Conservation (phyloP, 2,329 filamentous ascomycete species). For the Alternaria tenuissima region DNA sequence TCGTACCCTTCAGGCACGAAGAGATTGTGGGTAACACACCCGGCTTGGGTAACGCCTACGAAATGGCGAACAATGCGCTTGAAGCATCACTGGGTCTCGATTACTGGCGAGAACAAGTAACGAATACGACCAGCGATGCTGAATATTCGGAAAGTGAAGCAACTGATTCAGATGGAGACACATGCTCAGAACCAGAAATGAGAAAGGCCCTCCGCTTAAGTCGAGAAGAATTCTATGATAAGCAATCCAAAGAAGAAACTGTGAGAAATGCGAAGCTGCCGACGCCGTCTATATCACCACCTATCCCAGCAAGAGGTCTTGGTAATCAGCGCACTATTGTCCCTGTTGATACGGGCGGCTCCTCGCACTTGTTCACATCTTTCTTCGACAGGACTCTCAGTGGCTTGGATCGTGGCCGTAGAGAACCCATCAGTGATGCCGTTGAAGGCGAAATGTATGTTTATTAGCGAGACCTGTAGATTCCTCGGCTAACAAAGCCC, state of each 20-base stretch:
- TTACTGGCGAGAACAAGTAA: slow-evolving; percentile 22
- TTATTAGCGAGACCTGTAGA: not conserved
- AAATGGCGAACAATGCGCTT: slow-evolving; percentile 3
- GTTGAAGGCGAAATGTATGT: slow-evolving; percentile 34
- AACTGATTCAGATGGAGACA: slow-evolving; percentile 3
- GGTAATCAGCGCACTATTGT: not conserved
- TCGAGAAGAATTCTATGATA: not conserved
- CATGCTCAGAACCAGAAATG: slow-evolving; percentile 1
- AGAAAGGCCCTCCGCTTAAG: slow-evolving; percentile 7
- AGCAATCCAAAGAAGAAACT: not conserved
- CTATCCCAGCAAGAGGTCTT: not conserved
- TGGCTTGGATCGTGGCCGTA: not conserved
- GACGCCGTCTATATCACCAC: not conserved
- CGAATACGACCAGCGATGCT: not conserved
- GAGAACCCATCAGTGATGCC: slow-evolving; percentile 17
- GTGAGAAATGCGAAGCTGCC: not conserved
- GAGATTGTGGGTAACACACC: slow-evolving; percentile 1
- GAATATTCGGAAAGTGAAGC: not conserved
- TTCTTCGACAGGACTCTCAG: not conserved
- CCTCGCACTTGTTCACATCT: not conserved
- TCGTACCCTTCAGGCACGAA: not conserved
- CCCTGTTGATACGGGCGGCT: not conserved
- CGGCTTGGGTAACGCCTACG: slow-evolving; percentile 23
- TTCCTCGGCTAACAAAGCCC: not conserved
- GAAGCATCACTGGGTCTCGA: slow-evolving; percentile 10